phyloP scores from a whole-genome alignment of 495 filamentous ascomycete species.

The Aspergillus leporis region DNA sequence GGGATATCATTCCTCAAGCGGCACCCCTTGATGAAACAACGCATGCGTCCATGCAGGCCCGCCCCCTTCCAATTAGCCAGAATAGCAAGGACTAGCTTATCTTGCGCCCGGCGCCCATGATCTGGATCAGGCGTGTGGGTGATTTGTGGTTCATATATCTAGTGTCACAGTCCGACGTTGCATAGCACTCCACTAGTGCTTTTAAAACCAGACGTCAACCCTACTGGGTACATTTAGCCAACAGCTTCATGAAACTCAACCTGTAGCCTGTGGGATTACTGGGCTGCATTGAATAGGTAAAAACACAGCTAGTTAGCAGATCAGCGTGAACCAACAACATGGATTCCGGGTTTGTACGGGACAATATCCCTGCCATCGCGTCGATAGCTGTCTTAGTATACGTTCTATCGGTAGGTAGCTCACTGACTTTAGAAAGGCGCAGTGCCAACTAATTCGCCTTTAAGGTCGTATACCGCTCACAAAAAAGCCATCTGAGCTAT shows the following conservation, averaged over 20 bases:
- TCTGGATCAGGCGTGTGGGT: not conserved
- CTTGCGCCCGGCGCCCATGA: not conserved
- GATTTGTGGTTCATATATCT: not conserved
- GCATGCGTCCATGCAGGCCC: not conserved
- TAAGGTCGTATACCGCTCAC: not conserved
- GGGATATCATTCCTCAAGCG: not conserved
- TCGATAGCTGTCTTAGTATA: not conserved
- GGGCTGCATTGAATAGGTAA: not conserved
- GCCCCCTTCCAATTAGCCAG: not conserved
- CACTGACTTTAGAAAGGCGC: not conserved
- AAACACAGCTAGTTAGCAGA: not conserved
- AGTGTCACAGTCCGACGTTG: slow-evolving; percentile 1
- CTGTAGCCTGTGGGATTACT: not conserved
- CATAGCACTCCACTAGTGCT: not conserved
- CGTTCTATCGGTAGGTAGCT: not conserved
- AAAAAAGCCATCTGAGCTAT: not conserved
- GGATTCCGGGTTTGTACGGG: not conserved
- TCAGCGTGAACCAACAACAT: not conserved
- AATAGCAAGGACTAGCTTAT: not conserved
- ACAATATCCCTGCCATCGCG: slow-evolving; percentile 1
- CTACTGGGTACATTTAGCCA: not conserved
- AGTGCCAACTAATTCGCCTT: not conserved
- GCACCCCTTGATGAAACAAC: not conserved
- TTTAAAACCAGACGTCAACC: not conserved
- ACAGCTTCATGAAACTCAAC: not conserved